phyloP scores from a whole-genome alignment of 805 yeast genomes.

The Kodamaea kakaduensis region DNA sequence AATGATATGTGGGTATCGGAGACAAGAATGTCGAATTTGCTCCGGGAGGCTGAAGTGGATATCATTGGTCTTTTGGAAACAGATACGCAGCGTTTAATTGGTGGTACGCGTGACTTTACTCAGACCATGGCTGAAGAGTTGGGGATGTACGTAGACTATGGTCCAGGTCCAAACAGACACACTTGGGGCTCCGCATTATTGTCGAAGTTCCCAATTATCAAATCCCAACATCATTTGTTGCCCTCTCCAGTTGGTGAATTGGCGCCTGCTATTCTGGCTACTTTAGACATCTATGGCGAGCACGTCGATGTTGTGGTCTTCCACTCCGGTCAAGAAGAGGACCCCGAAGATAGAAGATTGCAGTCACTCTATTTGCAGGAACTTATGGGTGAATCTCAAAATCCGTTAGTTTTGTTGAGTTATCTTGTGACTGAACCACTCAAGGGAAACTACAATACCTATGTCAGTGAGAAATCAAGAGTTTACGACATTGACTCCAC shows the following conservation, averaged over 20 bases:
- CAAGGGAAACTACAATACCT: conserved; percentile 87
- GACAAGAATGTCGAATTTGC: conserved; percentile 78
- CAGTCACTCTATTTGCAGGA: conserved; percentile 75
- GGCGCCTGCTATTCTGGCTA: conserved; percentile 97
- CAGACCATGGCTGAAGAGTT: conserved; percentile 88
- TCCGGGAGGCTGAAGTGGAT: conserved; percentile 84
- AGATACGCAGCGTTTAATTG: conserved; percentile 89
- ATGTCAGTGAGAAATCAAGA: conserved; percentile 77
- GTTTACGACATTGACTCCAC: conserved; percentile 91
- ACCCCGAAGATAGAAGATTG: conserved; percentile 84
- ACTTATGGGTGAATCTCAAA: conserved; percentile 74
- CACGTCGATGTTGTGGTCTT: conserved; percentile 89
- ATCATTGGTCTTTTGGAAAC: conserved; percentile 87
- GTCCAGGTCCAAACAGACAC: conserved; percentile 97
- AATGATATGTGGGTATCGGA: conserved; percentile 98
- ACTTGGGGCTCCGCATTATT: conserved; percentile 96
- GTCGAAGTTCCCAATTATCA: conserved; percentile 89
- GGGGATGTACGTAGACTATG: conserved; percentile 92
- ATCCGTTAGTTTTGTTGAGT: conserved; percentile 84
- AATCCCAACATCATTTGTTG: conserved; percentile 83
- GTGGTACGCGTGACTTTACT: conserved; percentile 93
- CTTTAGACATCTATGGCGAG: conserved; percentile 85
- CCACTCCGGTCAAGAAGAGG: conserved; percentile 98
- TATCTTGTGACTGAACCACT: conserved; percentile 86
- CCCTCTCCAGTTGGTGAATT: conserved; percentile 98